Evolutionary conservation across 306 rosid genomes (phyloP).

Genomic region (Quercus aquifolioides): DNA sequence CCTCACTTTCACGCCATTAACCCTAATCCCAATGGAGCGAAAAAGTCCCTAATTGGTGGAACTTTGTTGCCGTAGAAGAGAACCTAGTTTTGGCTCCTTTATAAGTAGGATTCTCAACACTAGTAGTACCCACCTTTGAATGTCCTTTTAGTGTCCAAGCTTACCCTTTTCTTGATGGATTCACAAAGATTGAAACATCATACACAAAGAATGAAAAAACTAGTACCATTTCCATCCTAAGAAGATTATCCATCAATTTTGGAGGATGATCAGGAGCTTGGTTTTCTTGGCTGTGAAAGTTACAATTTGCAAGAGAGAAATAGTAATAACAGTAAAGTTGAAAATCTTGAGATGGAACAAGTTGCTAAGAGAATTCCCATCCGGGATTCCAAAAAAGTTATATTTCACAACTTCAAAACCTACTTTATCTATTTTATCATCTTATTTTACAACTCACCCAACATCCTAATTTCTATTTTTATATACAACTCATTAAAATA

Average conservation of each 20-base stretch:
- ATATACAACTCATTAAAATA: too few relatives aligned
- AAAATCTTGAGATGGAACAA: slow-evolving; percentile 30
- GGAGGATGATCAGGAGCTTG: slow-evolving; percentile 56
- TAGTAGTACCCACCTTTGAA: slow-evolving; percentile 53
- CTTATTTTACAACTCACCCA: too few relatives aligned
- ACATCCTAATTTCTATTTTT: too few relatives aligned
- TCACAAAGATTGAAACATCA: slow-evolving; percentile 52
- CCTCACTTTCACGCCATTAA: too few relatives aligned
- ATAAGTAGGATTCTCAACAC: slow-evolving; percentile 47
- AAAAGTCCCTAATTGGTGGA: slow-evolving; percentile 64
- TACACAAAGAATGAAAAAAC: slow-evolving; percentile 36
- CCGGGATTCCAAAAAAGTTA: too few relatives aligned
- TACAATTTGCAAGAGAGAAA: slow-evolving; percentile 39
- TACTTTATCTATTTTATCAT: too few relatives aligned
- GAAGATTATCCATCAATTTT: slow-evolving; percentile 50
- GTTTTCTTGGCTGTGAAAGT: slow-evolving; percentile 47
- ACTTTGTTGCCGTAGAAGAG: slow-evolving; percentile 56
- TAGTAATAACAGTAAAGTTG: slow-evolving; percentile 47
- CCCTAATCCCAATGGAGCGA: slow-evolving; percentile 35
- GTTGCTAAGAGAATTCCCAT: not conserved
- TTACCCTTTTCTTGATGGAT: slow-evolving; percentile 54
- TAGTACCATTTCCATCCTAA: slow-evolving; percentile 39
- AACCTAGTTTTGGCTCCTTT: slow-evolving; percentile 53
- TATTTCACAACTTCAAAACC: too few relatives aligned
- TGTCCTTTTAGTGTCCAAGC: slow-evolving; percentile 42